Evolutionary conservation across 2,329 filamentous ascomycete genomes (phyloP).

Genomic region (Sphaerulina vaccinii): DNA sequence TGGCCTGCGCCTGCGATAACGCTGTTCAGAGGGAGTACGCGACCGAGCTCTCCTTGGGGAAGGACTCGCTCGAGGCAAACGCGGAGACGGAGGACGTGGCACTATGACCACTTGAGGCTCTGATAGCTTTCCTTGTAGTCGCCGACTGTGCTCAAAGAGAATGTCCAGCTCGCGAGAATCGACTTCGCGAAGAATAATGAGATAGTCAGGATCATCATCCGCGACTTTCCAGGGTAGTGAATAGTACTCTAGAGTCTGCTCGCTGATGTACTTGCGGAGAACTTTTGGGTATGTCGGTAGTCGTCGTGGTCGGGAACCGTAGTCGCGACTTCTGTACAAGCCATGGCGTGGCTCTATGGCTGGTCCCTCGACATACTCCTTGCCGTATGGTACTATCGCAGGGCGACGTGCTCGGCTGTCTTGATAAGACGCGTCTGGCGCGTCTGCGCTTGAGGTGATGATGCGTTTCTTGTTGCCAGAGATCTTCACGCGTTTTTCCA

Average conservation of each 20-base stretch:
- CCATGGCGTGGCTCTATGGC: not conserved
- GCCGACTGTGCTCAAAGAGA: slow-evolving; percentile 5
- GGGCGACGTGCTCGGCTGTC: too few relatives aligned
- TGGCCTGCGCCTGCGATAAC: too few relatives aligned
- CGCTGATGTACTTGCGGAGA: not conserved
- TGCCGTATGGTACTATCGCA: not conserved
- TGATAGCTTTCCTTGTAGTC: not conserved
- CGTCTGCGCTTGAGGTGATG: slow-evolving; percentile 4
- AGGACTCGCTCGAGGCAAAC: not conserved
- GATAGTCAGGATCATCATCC: slow-evolving; percentile 1
- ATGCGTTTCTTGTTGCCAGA: slow-evolving; percentile 6
- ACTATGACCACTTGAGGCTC: not conserved
- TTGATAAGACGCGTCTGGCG: not conserved
- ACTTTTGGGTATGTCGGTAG: slow-evolving; percentile 6
- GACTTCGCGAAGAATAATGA: slow-evolving; percentile 3
- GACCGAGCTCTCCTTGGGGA: too few relatives aligned
- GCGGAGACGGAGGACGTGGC: not conserved
- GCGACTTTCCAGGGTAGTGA: not conserved
- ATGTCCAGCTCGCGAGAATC: not conserved
- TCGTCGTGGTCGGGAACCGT: not conserved
- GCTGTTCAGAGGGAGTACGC: too few relatives aligned
- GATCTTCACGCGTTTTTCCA: not conserved
- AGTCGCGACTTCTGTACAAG: not conserved
- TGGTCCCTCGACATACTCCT: not conserved
- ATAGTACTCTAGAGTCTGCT: slow-evolving; percentile 2